Conservation (phyloP, 106 monocot species). For the Dendrobium chrysotoxum region DNA sequence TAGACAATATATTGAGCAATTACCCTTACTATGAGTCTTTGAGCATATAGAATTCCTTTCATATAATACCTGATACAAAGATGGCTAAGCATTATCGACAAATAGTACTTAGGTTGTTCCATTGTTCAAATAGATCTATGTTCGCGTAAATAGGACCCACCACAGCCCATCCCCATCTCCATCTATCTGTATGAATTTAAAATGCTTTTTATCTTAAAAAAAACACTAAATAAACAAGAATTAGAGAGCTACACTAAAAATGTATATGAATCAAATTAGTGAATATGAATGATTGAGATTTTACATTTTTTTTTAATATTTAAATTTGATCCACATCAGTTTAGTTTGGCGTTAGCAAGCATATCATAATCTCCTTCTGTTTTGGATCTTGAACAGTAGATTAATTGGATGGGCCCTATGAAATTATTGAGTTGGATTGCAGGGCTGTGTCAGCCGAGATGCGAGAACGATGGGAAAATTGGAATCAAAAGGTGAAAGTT, state of each 20-base stretch:
- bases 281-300: neutral
- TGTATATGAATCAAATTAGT: neutral
- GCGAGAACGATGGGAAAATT: neutral
- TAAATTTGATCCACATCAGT: neutral
- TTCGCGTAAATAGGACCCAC: neutral
- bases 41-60: no score
- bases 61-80: no score
- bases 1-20: no score
- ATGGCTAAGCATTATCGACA: no score
- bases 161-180: neutral
- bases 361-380: neutral
- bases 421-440: neutral
- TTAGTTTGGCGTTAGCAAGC: neutral
- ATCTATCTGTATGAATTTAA: neutral
- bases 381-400: neutral
- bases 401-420: neutral
- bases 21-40: no score
- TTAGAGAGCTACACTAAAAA: neutral
- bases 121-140: neutral
- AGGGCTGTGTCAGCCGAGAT: neutral
- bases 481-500: neutral
- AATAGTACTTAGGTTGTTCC: no score
- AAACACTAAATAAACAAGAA: neutral
- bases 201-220: neutral
- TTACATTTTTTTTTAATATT: neutral